Evolutionary conservation across 1,139 yeast genomes (phyloP), one percentile per base, ranked within the genome.

Genomic region (Saccharomycopsis hybrid): DNA sequence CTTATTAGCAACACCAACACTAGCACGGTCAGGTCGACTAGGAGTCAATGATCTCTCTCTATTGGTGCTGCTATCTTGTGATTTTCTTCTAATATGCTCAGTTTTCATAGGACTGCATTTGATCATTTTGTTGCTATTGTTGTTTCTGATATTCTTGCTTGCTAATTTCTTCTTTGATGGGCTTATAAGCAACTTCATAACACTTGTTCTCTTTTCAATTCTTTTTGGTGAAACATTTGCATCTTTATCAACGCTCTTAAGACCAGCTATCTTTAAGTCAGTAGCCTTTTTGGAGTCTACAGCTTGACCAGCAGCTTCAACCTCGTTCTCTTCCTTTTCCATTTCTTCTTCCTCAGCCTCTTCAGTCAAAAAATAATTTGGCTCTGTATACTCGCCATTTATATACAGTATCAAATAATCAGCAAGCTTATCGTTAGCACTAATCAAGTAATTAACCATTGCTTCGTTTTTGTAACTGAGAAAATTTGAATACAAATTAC

Each of bases 401-500:
- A 52, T 47, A 37, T 45, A 53, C 11, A 31, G 43, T 7, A 41
- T 40, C 48, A 53, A 53, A 30, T 42, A 41, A n/a, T 48, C 38
- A 3, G 50, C 40, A 8, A 53, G 33, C 11, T 42, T 44, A 13
- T 52, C 54, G 43, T 53, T 53, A 1, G 55, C 54, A 30, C 32
- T 37, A 8, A 53, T 45, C 30, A 53, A 46, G 29, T 44, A 43
- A 36, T 48, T 43, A 13, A 43, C 38, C 47, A 53, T 44, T 3
- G 30, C 7, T 3, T 47, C 44, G 41, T 51, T 53, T 24, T 47
- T 51, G 18, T 46, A 46, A 30, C 55, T 53, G 25, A 51, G 42
- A 37, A 46, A 53, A 29, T 49, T 51, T 56, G 54, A 47, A 42
- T 54, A 54, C 31, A 54, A 44, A 29, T 43, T 51, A 3, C 64